Conservation (phyloP, 2,329 filamentous ascomycete species). For the Sporothrix dimorphospora region DNA sequence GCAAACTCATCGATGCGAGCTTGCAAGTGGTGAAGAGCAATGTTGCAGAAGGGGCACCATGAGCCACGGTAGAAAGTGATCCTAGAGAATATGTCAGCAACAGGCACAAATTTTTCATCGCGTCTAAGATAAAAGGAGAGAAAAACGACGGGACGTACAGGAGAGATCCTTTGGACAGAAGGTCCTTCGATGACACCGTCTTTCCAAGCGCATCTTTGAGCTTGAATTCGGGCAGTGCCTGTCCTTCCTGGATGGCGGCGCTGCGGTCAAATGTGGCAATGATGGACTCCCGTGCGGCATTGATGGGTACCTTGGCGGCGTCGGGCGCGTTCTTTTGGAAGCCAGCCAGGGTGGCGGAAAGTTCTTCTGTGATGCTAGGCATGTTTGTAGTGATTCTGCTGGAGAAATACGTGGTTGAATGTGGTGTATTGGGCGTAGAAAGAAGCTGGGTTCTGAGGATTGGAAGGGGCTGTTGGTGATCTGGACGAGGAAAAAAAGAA, state of each 20-base stretch:
- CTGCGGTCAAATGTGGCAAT: constrained; percentile 36
- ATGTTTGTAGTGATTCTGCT: constrained; percentile 10
- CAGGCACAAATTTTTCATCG: neutral
- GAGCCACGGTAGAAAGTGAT: constrained; percentile 52
- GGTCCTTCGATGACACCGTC: constrained; percentile 39
- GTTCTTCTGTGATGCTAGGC: constrained; percentile 15
- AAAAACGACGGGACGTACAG: constrained; percentile 34
- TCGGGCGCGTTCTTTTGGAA: constrained; percentile 27
- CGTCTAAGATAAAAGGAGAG: neutral
- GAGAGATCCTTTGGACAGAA: constrained; percentile 41
- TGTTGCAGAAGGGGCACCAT: constrained; percentile 53
- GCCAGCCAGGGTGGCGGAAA: neutral
- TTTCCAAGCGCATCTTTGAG: constrained; percentile 43
- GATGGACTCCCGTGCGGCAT: neutral
- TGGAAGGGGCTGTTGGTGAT: too few relatives aligned
- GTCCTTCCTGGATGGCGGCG: constrained; percentile 41
- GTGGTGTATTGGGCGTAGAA: too few relatives aligned
- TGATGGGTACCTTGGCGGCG: constrained; percentile 1
- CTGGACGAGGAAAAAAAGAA: too few relatives aligned
- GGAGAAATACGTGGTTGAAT: neutral
- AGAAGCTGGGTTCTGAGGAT: too few relatives aligned
- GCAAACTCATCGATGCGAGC: constrained; percentile 42
- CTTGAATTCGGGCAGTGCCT: constrained; percentile 42
- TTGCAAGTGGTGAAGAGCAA: constrained; percentile 44
- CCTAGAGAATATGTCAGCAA: neutral